Percentiles rank a stretch among this genome's conserved stretches.
phyloP scores from a whole-genome alignment of 139 green algal species.

The Picochlorum costavermella region DNA sequence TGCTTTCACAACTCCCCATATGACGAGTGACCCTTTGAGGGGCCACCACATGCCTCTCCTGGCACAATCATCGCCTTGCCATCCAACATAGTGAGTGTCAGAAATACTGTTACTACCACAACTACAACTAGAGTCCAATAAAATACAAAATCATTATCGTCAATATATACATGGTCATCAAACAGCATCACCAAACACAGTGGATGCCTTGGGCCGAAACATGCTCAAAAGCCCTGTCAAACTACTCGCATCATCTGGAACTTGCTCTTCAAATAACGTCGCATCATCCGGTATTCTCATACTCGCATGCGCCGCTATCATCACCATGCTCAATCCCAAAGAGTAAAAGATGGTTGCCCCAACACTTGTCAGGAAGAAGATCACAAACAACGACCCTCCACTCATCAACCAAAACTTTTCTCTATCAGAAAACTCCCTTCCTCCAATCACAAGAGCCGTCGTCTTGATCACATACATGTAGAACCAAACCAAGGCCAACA shows the following conservation, averaged over 20 bases:
- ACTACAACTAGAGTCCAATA: too few species aligned
- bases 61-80: too few species aligned
- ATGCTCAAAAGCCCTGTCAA: constrained; percentile 15
- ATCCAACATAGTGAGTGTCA: too few species aligned
- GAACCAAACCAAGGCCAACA: constrained; percentile 62
- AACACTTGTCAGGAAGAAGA: constrained; percentile 92
- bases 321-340: constrained; percentile 48
- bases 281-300: constrained; percentile 67
- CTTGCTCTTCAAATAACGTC: constrained; percentile 72
- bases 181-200: not conserved
- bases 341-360: constrained; percentile 78
- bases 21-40: too few species aligned
- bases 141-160: too few species aligned
- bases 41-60: too few species aligned
- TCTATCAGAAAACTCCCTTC: constrained; percentile 69
- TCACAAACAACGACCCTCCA: constrained; percentile 58
- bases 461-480: constrained; percentile 76
- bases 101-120: too few species aligned
- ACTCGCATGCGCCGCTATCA: constrained; percentile 66
- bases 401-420: constrained; percentile 79
- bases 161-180: too few species aligned
- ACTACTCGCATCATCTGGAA: constrained; percentile 9
- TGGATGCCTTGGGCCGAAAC: not conserved
- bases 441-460: constrained; percentile 63
- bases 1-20: too few species aligned